A percentile compares a stretch with the other conserved stretches of the same genome.
Conservation (phyloP, 2,329 filamentous ascomycete genomes). For the Botryotinia globosa region DNA sequence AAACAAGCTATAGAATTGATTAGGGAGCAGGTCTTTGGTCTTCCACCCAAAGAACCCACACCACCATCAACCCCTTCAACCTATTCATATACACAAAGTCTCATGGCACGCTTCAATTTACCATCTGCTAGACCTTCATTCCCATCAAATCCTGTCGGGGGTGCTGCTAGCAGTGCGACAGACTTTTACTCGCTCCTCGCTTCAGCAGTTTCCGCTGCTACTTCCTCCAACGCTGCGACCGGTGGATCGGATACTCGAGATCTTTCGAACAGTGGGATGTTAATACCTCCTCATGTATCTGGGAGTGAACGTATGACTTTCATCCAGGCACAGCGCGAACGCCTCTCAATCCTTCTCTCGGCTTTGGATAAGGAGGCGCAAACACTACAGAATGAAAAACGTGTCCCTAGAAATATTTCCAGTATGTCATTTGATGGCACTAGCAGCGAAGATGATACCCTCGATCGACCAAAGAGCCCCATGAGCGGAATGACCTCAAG, state of each 20-base stretch:
- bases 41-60: constrained; percentile 55
- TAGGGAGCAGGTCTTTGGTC: constrained; percentile 74
- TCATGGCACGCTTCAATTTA: constrained; percentile 84
- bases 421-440: constrained; percentile 36
- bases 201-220: constrained; percentile 61
- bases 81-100: constrained; percentile 68
- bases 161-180: constrained; percentile 46
- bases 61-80: constrained; percentile 48
- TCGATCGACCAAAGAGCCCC: constrained; percentile 31
- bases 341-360: constrained; percentile 68
- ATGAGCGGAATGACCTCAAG: constrained; percentile 69
- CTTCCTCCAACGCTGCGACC: constrained; percentile 31
- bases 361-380: constrained; percentile 78
- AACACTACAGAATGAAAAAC: constrained; percentile 48
- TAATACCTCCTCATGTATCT: constrained; percentile 69
- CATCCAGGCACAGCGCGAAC: constrained; percentile 75
- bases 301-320: constrained; percentile 69
- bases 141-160: constrained; percentile 32
- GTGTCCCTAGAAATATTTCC: constrained; percentile 25
- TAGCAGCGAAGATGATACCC: constrained; percentile 35
- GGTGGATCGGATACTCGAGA: constrained; percentile 41
- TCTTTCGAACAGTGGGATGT: constrained; percentile 54
- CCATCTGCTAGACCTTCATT: constrained; percentile 62
- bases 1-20: constrained; percentile 68
- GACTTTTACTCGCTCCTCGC: constrained; percentile 80